Conservation (phyloP, 129 eudicot species). For the Oenanthe sinensis region DNA sequence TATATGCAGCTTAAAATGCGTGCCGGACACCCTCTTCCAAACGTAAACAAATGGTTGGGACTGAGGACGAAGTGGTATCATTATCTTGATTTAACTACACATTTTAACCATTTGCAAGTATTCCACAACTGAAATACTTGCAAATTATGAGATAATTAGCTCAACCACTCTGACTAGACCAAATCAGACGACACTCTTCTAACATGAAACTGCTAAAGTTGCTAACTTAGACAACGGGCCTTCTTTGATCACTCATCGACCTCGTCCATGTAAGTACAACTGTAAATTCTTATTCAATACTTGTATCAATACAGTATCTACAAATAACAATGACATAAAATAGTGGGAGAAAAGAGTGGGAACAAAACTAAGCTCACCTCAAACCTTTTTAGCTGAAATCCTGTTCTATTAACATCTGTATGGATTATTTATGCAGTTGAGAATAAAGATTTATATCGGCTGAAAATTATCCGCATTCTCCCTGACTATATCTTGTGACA, state of each 20-base stretch:
- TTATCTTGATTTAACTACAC: background rate
- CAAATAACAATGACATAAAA: background rate
- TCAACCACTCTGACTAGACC: background rate
- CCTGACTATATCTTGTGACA: conserved; percentile 30
- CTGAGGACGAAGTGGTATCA: background rate
- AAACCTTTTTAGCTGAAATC: conserved; percentile 10
- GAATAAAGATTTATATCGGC: conserved; percentile 32
- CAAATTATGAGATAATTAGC: background rate
- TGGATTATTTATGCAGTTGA: conserved; percentile 12
- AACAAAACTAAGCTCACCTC: conserved; percentile 14
- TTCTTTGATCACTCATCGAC: background rate
- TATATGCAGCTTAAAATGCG: no score
- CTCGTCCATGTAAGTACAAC: background rate
- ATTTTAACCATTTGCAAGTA: background rate
- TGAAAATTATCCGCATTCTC: conserved; percentile 40
- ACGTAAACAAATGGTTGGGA: no score
- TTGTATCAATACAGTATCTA: conserved; percentile 1
- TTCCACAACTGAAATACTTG: background rate
- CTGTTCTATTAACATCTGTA: conserved; percentile 22
- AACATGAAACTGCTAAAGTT: background rate
- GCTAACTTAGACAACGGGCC: background rate
- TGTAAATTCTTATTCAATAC: background rate
- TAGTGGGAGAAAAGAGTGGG: background rate
- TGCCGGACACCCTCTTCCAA: no score
- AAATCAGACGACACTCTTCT: background rate